Conservation (phyloP, 352 stramenopile species). For the Aphanomyces stellatus region DNA sequence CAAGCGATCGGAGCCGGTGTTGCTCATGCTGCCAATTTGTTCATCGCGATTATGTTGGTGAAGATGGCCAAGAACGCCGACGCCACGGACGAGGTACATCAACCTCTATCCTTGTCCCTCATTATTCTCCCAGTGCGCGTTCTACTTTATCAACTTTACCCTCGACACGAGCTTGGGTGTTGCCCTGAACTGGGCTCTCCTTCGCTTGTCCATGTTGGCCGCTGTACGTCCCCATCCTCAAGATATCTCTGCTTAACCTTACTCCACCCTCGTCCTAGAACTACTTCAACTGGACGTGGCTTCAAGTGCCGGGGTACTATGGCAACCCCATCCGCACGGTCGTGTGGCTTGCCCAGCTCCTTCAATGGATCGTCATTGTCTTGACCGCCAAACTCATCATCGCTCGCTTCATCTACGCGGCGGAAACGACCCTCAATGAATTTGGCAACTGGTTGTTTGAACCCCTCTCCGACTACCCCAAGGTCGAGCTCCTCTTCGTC, state of each 20-base stretch:
- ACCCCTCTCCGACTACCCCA: constrained; percentile 55
- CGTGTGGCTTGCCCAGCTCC: constrained; percentile 65
- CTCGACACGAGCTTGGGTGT: constrained; percentile 21
- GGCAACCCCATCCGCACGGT: constrained; percentile 47
- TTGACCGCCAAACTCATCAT: constrained; percentile 74
- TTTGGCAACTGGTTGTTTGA: constrained; percentile 63
- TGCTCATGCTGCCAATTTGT: constrained; percentile 71
- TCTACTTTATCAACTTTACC: constrained; percentile 23
- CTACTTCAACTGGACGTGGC: constrained; percentile 44
- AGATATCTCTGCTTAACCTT: background rate
- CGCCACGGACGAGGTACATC: constrained; percentile 43
- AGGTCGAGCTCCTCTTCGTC: constrained; percentile 71
- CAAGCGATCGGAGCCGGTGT: constrained; percentile 79
- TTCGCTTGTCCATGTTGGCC: constrained; percentile 4
- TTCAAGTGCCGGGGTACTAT: constrained; percentile 69
- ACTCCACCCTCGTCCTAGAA: background rate
- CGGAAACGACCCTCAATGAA: constrained; percentile 49
- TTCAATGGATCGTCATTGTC: constrained; percentile 73
- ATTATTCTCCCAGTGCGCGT: background rate
- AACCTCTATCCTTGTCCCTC: background rate
- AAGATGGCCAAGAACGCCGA: constrained; percentile 38
- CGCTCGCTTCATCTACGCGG: constrained; percentile 55
- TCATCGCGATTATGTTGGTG: constrained; percentile 84
- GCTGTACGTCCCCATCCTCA: constrained; percentile 7
- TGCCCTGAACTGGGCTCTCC: constrained; percentile 16